A percentile compares a stretch with the other conserved stretches of the same genome.
These are phyloP conservation scores for Phytophthora pinifolia DNA, from an alignment of 352 stramenopile species.

Conservation along the genomic window DNA sequence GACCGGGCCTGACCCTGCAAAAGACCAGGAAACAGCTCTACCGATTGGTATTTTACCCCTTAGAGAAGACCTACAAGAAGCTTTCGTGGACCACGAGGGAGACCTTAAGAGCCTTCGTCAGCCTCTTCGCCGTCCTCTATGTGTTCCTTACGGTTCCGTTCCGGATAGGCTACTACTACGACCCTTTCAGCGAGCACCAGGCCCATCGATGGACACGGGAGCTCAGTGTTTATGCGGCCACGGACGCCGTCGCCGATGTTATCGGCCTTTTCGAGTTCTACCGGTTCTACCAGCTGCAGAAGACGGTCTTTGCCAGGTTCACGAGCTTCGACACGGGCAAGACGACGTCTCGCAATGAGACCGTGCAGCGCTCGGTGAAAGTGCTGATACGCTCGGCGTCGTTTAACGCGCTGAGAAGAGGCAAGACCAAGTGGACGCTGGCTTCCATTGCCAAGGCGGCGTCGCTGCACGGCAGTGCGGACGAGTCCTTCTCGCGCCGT, in stretches of 20 bases:
- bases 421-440: constrained; percentile 25
- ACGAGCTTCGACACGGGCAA: constrained; percentile 8
- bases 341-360: background rate
- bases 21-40: background rate
- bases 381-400: constrained; percentile 8
- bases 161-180: constrained; percentile 28
- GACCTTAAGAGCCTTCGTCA: constrained; percentile 11
- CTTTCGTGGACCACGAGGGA: constrained; percentile 17
- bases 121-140: constrained; percentile 22
- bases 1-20: background rate
- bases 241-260: constrained; percentile 19
- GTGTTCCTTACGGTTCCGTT: constrained; percentile 24
- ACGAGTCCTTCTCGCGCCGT: constrained; percentile 1
- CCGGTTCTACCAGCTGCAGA: constrained; percentile 14
- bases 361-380: background rate
- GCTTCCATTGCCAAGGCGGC: constrained; percentile 7
- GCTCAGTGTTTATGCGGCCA: constrained; percentile 8
- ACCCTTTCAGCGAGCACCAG: constrained; percentile 3
- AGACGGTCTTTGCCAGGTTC: constrained; percentile 7
- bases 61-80: constrained; percentile 3
- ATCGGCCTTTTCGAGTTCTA: constrained; percentile 21
- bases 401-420: constrained; percentile 1
- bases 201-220: constrained; percentile 14
- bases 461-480: background rate
- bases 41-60: background rate